Base-by-base conservation (phyloP, 2,329 filamentous ascomycete species). In the Talaromyces albobiverticillius region DNA sequence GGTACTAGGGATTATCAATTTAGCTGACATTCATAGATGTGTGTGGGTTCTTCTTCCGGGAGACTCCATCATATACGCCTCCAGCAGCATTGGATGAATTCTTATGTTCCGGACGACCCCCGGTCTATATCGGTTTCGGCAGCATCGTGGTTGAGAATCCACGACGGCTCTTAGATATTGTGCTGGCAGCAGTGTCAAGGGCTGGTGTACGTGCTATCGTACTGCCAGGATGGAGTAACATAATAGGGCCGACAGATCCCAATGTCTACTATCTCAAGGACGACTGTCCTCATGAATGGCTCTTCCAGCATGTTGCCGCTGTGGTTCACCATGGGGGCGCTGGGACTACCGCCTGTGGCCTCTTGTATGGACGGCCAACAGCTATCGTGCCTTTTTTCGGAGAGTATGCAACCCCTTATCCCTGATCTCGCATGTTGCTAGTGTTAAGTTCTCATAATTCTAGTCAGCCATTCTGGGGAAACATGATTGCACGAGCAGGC, bases 261-360 rank as follows among this genome's bases (percentile, higher is more conserved):
- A 68, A 73, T 36, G 68, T 82, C 8, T 78, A 78, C 55, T 79
- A 78, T 59, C 66, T 84, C 4, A 29, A 6, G 5, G 80, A 74
- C 3, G 79, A 84, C 56, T 79, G 76, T 51, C 82, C 81, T 1
- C 80, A 83, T 51, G 78, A 83, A 54, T 84, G 81, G 82, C 70
- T 84, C 0, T 84, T 84, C 58, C 73, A 80, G 56, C 72, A 75
- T 14, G 80, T 84, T 1, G 72, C 77, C 0, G 76, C 74, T 13
- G 81, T 84, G 0, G 73, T 84, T 0, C 82, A 85, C 56, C 81
- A 85, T 50, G 82, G 82, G 18, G 82, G 82, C 7, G 82, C 82
- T 13, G 82, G 82, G 3, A 84, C 81, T 0, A 83, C 82, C 2
- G 80, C 82, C 1, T 77, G 75, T 34, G 81, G 82, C 1, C 72